Evolutionary conservation across 1,284 basidiomycete genomes (phyloP), one percentile per base, ranked within the genome.

Genomic region (Ustilago loliicola): DNA sequence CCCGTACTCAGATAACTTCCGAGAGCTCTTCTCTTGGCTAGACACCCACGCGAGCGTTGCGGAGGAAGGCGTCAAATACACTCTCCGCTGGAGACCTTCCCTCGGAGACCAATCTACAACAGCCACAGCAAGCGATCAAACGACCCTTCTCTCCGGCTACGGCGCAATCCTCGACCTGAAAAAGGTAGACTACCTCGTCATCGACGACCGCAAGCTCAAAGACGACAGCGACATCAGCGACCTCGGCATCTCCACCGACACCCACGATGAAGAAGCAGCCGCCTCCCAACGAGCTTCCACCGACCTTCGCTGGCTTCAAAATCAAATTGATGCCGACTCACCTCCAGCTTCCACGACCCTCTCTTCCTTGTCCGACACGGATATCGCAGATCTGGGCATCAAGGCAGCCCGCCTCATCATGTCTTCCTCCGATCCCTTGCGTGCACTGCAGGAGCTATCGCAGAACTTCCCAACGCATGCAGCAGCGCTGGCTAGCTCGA

Each of bases 181-280:
- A 89, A 98, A 96, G 88, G 98, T 92, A 88, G 96, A 99, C 85
- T 99, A 99, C 84, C 90, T 98, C 17, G 95, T 93, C 2, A 89
- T 98, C 29, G 85, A 86, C 59, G 85, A 86, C 58, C 79, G 85
- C 8, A 78, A 80, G 62, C 68, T 83, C 38, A 66, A 74, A 25
- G 73, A 61, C 47, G 71, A 78, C 48, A 70, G 63, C 58, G 47
- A 66, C 6, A 30, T 77, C 25, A 63, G 70, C 27, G 66, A 73
- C 6, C 54, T 77, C 25, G 73, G 73, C 53, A 59, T 66, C 38
- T 52, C 66, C 1, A 29, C 57, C 7, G 34, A 15, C 27, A 60
- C 57, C n/a, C 45, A 53, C 5, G 53, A 30, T 40, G 68, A 73
- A 25, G 67, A 63, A 32, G 53, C 19, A 27, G n/a, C 15, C 2